A percentile compares a stretch with the other conserved stretches of the same genome.
These are phyloP conservation scores for Sechiopsis laciniata DNA, from an alignment of 306 rosid genomes.

Conservation along the genomic window DNA sequence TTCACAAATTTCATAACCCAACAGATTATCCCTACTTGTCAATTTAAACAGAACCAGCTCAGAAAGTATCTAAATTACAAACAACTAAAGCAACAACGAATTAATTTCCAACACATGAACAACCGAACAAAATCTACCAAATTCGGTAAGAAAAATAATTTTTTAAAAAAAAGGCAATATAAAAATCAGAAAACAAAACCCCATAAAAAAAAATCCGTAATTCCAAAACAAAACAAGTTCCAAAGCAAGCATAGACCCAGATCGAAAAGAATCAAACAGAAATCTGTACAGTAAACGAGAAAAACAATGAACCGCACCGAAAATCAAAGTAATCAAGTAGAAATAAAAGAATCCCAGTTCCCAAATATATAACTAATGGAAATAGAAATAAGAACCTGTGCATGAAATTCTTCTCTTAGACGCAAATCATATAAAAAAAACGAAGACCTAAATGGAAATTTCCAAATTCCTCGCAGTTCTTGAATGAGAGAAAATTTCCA, in stretches of 20 bases:
- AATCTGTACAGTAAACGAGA: conserved; percentile 5
- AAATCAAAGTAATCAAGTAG: neutral
- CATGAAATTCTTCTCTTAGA: neutral
- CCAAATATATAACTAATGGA: neutral
- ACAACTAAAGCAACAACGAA: neutral
- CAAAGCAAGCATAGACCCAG: neutral
- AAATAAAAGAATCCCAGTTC: neutral
- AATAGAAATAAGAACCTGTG: conserved; percentile 10
- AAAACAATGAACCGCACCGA: neutral
- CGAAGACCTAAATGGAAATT: neutral
- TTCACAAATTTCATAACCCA: conserved; percentile 13
- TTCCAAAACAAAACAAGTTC: neutral
- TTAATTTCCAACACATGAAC: conserved; percentile 1
- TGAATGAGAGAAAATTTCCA: neutral
- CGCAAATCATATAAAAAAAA: neutral
- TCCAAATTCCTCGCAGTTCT: neutral
- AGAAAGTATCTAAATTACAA: neutral
- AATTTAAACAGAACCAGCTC: neutral
- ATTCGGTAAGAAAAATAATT: neutral
- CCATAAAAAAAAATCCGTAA: neutral
- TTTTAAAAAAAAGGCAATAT: neutral
- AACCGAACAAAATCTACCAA: conserved; percentile 2
- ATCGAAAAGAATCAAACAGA: neutral
- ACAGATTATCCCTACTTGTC: neutral
- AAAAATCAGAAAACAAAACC: neutral